Base-by-base conservation (phyloP, 2,329 filamentous ascomycete species). In the Ascocoryne sarcoides region DNA sequence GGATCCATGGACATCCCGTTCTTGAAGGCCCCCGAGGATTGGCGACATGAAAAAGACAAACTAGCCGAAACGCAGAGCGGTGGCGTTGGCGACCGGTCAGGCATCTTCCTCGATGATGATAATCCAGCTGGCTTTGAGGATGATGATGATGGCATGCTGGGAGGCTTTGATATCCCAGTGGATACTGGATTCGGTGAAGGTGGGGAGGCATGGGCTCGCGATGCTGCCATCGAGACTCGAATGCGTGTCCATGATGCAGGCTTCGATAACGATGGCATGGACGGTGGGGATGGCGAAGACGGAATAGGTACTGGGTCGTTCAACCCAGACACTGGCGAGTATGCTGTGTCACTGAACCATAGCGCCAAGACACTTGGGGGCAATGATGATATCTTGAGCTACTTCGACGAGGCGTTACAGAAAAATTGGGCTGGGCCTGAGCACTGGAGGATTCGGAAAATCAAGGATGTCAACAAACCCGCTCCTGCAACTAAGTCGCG, bases 341-440 rank as follows among this genome's bases (percentile, higher is more conserved):
- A 87, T 58, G 72, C 82, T 17, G 75, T 95, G 5, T 84, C 84
- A n/a, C 78, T 95, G 67, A 76, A 76, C 30, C 82, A 83, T 52
- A 77, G 78, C 40, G 71, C 72, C 37, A 85, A 86, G 54, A 71
- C 71, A 57, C 66, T 54, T 44, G 65, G 64, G 32, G 69, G 82
- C 60, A 88, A 95, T 58, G 87, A 96, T 53, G 90, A 95, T 55
- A 95, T 98, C 43, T 73, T 98, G n/a, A 84, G 85, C 57, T 98
- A 96, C 66, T 98, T 98, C 58, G 92, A 98, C 61, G 87, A 95
- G 57, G 89, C 90, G 2, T 67, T 96, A 32, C 86, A 92, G 60
- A 96, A 95, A 72, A 95, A 95, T 57, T 98, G 92, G 90, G 82
- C 84, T 4, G 93, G 88, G 36, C 90, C 92, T n/a, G 92, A 96